These are phyloP conservation scores for Lachancea kluyveri DNA, from an alignment of 805 yeast genomes.

Conservation along the genomic window DNA sequence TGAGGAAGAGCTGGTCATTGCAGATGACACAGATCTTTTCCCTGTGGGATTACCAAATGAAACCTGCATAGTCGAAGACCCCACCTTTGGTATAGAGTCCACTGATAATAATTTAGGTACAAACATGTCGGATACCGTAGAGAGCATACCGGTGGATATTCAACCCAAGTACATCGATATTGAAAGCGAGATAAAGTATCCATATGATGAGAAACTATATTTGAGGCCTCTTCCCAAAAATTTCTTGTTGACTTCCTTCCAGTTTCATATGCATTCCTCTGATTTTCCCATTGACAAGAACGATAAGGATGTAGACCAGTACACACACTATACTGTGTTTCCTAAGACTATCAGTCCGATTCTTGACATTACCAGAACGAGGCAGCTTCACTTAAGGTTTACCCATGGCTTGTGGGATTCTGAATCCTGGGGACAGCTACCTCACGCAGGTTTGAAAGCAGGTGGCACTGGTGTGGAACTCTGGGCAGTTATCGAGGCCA, in stretches of 20 bases:
- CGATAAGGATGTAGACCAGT: constrained; percentile 18
- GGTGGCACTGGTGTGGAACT: constrained; percentile 97
- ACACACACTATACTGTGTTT: constrained; percentile 56
- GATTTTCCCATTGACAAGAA: constrained; percentile 25
- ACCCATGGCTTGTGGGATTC: constrained; percentile 96
- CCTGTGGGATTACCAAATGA: too few relatives aligned
- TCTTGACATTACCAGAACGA: constrained; percentile 54
- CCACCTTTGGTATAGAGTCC: background rate
- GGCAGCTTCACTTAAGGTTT: constrained; percentile 78
- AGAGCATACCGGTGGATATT: too few relatives aligned
- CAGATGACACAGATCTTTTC: constrained; percentile 5
- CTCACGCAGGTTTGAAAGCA: constrained; percentile 58
- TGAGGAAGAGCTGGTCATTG: constrained; percentile 5
- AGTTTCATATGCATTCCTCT: constrained; percentile 58
- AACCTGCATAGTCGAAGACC: background rate
- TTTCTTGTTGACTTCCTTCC: constrained; percentile 62
- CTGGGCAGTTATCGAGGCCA: constrained; percentile 79
- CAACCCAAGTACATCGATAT: too few relatives aligned
- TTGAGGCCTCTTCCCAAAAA: constrained; percentile 72
- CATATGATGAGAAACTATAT: constrained; percentile 55
- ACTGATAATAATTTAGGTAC: too few relatives aligned
- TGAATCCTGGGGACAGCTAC: constrained; percentile 78
- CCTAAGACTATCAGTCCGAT: constrained; percentile 81
- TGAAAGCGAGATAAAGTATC: constrained; percentile 23
- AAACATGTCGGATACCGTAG: too few relatives aligned